phyloP scores from a whole-genome alignment of 106 monocot genomes.

The Iris macrosiphon region DNA sequence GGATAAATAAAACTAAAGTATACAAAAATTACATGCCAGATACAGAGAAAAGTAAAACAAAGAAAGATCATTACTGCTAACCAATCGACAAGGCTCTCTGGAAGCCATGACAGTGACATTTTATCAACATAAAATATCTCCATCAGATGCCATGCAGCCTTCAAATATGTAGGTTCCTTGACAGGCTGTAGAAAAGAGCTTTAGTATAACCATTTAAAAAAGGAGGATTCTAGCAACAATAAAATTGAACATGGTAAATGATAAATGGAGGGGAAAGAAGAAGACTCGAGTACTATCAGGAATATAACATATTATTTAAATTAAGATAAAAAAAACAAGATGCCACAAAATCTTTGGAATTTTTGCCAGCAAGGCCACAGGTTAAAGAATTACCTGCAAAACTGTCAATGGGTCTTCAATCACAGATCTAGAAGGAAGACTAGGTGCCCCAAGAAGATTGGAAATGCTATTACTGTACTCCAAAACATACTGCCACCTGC shows the following conservation, averaged over 20 bases:
- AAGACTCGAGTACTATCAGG: background rate
- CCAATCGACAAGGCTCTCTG: conserved; percentile 90
- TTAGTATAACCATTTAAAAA: background rate
- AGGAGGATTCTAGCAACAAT: background rate
- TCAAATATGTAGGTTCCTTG: conserved; percentile 51
- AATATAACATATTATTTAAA: background rate
- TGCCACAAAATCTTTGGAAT: background rate
- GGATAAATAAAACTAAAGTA: background rate
- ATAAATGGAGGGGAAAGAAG: background rate
- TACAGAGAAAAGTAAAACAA: background rate
- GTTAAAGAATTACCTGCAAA: conserved; percentile 35
- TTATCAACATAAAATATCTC: conserved; percentile 91
- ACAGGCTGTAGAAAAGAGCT: conserved; percentile 23
- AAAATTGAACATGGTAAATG: no score
- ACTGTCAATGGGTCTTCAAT: conserved; percentile 60
- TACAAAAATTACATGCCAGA: background rate
- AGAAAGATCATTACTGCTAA: conserved; percentile 72
- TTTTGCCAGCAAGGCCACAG: background rate
- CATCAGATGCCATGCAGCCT: conserved; percentile 86
- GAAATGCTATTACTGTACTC: conserved; percentile 73
- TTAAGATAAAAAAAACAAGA: background rate
- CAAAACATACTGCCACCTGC: conserved; percentile 73
- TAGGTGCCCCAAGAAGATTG: conserved; percentile 42
- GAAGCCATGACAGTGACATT: conserved; percentile 65
- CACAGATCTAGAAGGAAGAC: conserved; percentile 13